These are phyloP conservation scores for Trametes polyzona DNA, from an alignment of 1,284 basidiomycete genomes.

Conservation along the genomic window DNA sequence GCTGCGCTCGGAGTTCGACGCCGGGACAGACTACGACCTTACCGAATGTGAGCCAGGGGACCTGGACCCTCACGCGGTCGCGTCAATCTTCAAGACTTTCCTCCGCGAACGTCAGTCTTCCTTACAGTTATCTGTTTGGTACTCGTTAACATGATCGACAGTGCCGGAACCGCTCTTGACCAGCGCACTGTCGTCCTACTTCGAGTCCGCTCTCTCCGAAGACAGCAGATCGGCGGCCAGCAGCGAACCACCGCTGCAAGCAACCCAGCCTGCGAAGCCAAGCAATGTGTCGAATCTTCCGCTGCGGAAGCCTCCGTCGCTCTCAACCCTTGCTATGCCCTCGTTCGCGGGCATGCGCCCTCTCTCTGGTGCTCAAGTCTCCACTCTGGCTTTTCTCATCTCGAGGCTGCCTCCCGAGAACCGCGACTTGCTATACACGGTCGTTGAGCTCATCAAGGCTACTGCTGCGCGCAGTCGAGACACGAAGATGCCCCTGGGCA, in stretches of 20 bases:
- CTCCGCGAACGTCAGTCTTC: slow-evolving; percentile 71
- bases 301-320: slow-evolving; percentile 74
- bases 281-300: slow-evolving; percentile 41
- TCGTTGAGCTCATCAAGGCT: slow-evolving; percentile 71
- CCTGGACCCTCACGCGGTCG: slow-evolving; percentile 90
- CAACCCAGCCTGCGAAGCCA: slow-evolving; percentile 46
- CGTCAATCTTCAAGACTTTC: slow-evolving; percentile 83
- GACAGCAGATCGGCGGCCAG: slow-evolving; percentile 44
- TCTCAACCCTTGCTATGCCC: slow-evolving; percentile 76
- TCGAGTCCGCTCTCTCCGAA: slow-evolving; percentile 72
- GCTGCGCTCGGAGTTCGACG: slow-evolving; percentile 82
- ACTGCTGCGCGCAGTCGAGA: slow-evolving; percentile 64
- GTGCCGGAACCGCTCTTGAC: slow-evolving; percentile 87
- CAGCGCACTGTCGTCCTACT: slow-evolving; percentile 64
- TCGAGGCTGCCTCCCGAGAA: slow-evolving; percentile 73
- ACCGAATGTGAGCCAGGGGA: slow-evolving; percentile 76
- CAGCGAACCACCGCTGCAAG: slow-evolving; percentile 7
- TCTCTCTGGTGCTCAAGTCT: slow-evolving; percentile 57
- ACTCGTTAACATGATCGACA: slow-evolving; percentile 37
- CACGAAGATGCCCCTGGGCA: slow-evolving; percentile 86
- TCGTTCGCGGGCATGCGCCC: slow-evolving; percentile 59
- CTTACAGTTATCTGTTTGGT: slow-evolving; percentile 8
- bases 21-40: slow-evolving; percentile 86
- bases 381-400: slow-evolving; percentile 60
- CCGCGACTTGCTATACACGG: slow-evolving; percentile 70